Evolutionary conservation across 768 basidiomycete species (phyloP).

Genomic region (Auriculariales sp.): DNA sequence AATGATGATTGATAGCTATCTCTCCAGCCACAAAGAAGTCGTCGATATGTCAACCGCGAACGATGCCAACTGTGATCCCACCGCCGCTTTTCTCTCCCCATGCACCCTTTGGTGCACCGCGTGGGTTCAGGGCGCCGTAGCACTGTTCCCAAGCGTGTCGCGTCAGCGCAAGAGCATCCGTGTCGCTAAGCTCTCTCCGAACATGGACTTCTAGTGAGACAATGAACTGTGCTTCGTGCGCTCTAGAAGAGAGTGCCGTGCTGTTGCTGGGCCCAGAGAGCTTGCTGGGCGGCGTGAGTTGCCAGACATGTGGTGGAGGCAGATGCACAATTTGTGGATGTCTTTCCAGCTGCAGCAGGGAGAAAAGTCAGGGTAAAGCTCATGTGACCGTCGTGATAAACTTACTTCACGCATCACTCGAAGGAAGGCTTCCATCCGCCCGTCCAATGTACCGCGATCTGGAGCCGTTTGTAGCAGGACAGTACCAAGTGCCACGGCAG

Average conservation of each 20-base stretch:
- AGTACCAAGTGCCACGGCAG: conserved; percentile 69
- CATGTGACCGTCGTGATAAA: conserved; percentile 3
- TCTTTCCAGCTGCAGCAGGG: conserved; percentile 46
- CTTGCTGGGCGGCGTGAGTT: conserved; percentile 38
- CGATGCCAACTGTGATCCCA: conserved; percentile 10
- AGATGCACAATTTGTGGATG: conserved; percentile 76
- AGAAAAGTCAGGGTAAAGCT: not conserved
- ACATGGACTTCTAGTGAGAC: conserved; percentile 76
- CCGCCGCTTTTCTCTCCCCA: conserved; percentile 7
- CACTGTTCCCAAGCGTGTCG: conserved; percentile 54
- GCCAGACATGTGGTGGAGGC: conserved; percentile 81
- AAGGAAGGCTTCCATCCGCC: conserved; percentile 70
- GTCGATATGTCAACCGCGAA: conserved; percentile 6
- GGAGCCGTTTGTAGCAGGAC: conserved; percentile 87
- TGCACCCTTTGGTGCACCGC: not conserved
- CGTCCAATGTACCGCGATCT: conserved; percentile 35
- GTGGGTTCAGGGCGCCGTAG: conserved; percentile 10
- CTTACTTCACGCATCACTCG: conserved; percentile 69
- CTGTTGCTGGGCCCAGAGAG: conserved; percentile 10
- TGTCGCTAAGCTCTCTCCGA: conserved; percentile 45
- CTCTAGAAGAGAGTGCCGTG: conserved; percentile 10
- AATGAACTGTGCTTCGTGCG: conserved; percentile 31
- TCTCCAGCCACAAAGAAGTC: not conserved
- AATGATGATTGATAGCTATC: too few relatives aligned
- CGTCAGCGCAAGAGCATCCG: conserved; percentile 57